A percentile compares a stretch with the other conserved stretches of the same genome.
Evolutionary conservation across 345 rosid genomes (phyloP).

Genomic region (Sonneratia caseolaris): DNA sequence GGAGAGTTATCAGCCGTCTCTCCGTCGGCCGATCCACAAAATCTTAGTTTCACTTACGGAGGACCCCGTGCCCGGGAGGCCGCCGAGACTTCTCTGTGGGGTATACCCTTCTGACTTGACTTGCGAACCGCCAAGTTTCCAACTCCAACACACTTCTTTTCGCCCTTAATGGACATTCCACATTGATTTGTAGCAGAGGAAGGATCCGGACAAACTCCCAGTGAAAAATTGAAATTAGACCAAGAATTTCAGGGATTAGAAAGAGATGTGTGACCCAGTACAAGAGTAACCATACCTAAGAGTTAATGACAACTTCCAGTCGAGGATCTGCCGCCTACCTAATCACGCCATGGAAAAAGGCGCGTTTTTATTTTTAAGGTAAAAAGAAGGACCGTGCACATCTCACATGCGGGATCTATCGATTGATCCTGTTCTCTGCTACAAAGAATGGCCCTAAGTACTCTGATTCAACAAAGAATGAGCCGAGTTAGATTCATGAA

Average conservation of each 20-base stretch:
- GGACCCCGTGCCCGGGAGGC: too few species aligned
- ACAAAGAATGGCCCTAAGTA: neutral
- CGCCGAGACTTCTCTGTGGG: too few species aligned
- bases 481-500: neutral
- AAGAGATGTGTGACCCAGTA: neutral
- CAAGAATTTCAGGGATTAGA: neutral
- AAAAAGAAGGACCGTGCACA: neutral
- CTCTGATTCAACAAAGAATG: neutral
- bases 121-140: too few species aligned
- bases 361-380: neutral
- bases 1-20: too few species aligned
- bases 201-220: too few species aligned
- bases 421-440: neutral
- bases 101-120: too few species aligned
- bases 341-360: neutral
- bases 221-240: neutral
- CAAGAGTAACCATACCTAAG: neutral
- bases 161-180: too few species aligned
- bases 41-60: too few species aligned
- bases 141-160: too few species aligned
- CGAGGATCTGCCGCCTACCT: neutral
- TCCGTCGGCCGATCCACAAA: too few species aligned
- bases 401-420: neutral
- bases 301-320: neutral
- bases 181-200: too few species aligned